phyloP scores from a whole-genome alignment of 352 stramenopile species.

The Globisporangium cylindrosporum region DNA sequence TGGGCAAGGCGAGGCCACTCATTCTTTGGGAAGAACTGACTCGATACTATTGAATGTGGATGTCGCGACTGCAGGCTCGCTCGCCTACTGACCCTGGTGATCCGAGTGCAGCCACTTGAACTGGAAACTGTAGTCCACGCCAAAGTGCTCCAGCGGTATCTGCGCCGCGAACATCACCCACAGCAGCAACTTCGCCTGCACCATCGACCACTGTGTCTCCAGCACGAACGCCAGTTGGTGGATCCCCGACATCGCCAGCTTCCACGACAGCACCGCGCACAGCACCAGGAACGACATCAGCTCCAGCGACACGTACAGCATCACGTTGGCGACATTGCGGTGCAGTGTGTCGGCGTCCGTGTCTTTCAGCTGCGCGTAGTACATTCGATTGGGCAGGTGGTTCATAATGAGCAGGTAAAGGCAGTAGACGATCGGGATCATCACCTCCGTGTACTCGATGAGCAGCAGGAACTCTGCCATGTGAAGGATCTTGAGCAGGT shows the following conservation, averaged over 20 bases:
- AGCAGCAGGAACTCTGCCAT: conserved; percentile 11
- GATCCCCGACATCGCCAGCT: conserved; percentile 11
- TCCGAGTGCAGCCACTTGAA: conserved; percentile 6
- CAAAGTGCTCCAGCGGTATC: conserved; percentile 28
- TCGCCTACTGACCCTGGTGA: background rate
- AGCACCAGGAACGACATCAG: conserved; percentile 22
- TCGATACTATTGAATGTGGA: background rate
- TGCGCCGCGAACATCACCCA: conserved; percentile 35
- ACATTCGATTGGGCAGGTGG: conserved; percentile 11
- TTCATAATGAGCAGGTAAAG: background rate
- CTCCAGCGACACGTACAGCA: conserved; percentile 24
- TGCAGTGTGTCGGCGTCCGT: background rate
- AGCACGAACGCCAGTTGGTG: conserved; percentile 35
- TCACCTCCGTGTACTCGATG: conserved; percentile 17
- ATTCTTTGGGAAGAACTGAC: background rate
- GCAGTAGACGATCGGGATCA: conserved; percentile 19
- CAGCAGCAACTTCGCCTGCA: conserved; percentile 35
- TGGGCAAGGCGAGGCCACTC: background rate
- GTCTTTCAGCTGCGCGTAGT: conserved; percentile 8
- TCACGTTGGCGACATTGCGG: conserved; percentile 13
- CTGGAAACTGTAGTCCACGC: conserved; percentile 14
- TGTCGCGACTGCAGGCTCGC: background rate
- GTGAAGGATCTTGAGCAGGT: conserved; percentile 9
- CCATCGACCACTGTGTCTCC: conserved; percentile 22
- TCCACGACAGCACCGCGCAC: conserved; percentile 14